Conservation (phyloP, 2,329 filamentous ascomycete species). For the Neospermospora avenae region DNA sequence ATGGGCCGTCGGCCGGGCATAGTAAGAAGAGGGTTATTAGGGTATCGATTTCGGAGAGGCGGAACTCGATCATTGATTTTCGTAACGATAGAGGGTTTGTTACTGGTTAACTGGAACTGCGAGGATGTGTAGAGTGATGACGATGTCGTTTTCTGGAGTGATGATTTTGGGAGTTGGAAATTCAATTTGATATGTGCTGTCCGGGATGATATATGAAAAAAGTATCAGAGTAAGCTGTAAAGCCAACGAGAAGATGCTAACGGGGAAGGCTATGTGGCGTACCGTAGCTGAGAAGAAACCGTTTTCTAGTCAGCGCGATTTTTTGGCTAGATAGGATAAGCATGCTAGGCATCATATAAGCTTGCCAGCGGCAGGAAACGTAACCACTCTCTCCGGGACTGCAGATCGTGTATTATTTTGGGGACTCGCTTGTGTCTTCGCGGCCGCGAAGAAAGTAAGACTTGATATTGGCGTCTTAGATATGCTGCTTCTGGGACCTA, state of each 20-base stretch:
- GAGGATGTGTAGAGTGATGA: background rate
- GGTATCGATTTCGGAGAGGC: constrained; percentile 3
- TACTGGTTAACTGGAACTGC: background rate
- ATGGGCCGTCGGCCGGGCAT: background rate
- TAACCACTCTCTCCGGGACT: background rate
- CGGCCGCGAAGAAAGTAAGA: no score
- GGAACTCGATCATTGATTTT: background rate
- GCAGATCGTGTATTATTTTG: no score
- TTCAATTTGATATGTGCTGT: background rate
- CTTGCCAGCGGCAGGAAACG: background rate
- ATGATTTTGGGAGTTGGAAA: background rate
- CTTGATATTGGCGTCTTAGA: no score
- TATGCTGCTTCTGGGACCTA: no score
- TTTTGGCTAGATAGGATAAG: background rate
- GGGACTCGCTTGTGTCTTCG: no score
- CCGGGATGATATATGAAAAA: background rate
- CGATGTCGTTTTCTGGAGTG: no score
- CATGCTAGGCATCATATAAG: background rate
- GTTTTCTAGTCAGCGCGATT: background rate
- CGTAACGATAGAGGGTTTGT: background rate
- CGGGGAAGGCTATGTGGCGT: background rate
- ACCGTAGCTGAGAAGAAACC: background rate
- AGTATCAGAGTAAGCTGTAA: background rate
- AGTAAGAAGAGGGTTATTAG: constrained; percentile 7
- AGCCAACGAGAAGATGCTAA: background rate